Evolutionary conservation across 2,329 filamentous ascomycete species (phyloP), one percentile per base, ranked within the genome.

Genomic region (Coleophoma cylindrospora): DNA sequence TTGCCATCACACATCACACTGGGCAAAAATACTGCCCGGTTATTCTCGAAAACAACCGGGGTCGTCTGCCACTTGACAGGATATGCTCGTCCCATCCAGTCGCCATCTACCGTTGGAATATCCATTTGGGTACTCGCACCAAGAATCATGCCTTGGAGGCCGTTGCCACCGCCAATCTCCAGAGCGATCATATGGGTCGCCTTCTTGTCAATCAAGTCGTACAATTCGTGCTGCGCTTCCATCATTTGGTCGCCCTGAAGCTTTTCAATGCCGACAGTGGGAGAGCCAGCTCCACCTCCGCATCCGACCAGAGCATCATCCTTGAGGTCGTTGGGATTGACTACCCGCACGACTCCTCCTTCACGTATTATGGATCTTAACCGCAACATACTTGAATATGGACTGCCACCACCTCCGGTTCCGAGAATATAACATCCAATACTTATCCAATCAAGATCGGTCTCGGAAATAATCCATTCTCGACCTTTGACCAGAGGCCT

Each of bases 81-180:
- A 50, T 79, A 79, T 1, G 77, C 77, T 13, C 77, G 64, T 0
- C 77, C 77, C 77, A 80, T 80, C 74, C 74, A 78, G 60, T 80
- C 77, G 14, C 73, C 77, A 49, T 80, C 77, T 3, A 80, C 71
- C 3, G 70, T 70, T 0, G 76, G 76, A 1, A 77, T 54, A 49
- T 77, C 65, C 63, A 82, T 75, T 53, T 76, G 73, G 1, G 68
- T 67, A 47, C 73, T 75, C 0, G 77, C 75, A 5, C 80, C 80
- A 4, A 83, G 64, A 4, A 81, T 70, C 65, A 84, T 68, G 10
- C 76, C 74, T 54, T 81, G 75, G 8, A 85, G 68, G 1, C 83
- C 82, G 54, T 86, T 86, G 1, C 73, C 76, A 11, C 83, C 83
- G 11, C 83, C 83, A 50, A 86, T 82, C 57, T 86, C 82, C 4